Conservation (phyloP, 495 filamentous ascomycete species). For the Aspergillus leporis region DNA sequence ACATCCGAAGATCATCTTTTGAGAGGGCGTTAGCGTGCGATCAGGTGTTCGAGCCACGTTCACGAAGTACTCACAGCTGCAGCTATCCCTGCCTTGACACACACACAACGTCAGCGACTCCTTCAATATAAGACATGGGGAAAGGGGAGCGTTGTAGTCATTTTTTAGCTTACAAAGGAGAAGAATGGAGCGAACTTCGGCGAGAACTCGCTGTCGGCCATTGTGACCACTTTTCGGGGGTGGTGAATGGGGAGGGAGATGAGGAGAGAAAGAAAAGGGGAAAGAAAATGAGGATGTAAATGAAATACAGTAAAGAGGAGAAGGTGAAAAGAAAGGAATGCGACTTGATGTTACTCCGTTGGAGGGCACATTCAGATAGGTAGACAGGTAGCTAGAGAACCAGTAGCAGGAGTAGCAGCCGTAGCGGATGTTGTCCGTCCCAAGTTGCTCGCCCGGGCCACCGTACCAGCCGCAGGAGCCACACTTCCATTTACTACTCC, state of each 20-base stretch:
- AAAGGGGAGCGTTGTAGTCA: slow-evolving; percentile 16
- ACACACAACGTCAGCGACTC: slow-evolving; percentile 1
- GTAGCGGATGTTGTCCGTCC: slow-evolving; percentile 2
- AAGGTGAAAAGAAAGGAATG: neutral
- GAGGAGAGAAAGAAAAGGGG: neutral
- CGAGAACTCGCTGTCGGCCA: slow-evolving; percentile 68
- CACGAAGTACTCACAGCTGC: slow-evolving; percentile 75
- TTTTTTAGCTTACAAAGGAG: slow-evolving; percentile 74
- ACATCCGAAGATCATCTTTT: slow-evolving; percentile 87
- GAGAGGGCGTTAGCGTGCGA: slow-evolving; percentile 26
- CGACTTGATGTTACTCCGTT: no score
- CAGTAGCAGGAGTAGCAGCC: slow-evolving; percentile 1
- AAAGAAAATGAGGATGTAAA: neutral
- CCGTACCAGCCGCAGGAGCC: slow-evolving; percentile 18
- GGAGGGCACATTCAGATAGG: no score
- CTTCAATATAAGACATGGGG: slow-evolving; percentile 11
- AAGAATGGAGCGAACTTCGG: slow-evolving; percentile 97
- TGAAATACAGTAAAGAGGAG: neutral
- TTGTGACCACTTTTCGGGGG: slow-evolving; percentile 33
- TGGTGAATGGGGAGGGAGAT: neutral
- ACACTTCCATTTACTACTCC: no score
- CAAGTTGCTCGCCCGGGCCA: slow-evolving; percentile 22
- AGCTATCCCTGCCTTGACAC: slow-evolving; percentile 74
- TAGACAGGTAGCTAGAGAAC: slow-evolving; percentile 7
- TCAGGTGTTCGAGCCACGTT: slow-evolving; percentile 4